Base-by-base conservation (phyloP, 2,329 filamentous ascomycete species). In the Neoarthrinium moseri region DNA sequence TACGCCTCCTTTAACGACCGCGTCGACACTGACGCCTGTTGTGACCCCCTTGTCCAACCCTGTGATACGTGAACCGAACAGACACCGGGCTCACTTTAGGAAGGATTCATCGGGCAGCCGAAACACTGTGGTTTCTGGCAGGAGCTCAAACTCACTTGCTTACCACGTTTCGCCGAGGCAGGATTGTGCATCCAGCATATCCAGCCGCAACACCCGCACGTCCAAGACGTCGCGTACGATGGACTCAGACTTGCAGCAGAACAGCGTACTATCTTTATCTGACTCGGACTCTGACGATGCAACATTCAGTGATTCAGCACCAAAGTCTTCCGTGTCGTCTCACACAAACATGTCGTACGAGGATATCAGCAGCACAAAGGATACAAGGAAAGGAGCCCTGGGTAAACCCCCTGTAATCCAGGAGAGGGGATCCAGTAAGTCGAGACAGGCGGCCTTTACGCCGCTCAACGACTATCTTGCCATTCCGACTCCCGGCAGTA, bases 231-330 rank as follows among this genome's bases (percentile, higher is more conserved):
- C 77, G 0, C 70, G 76, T 52, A 61, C 79, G 13, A 59, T 71
- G 6, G 73, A 75, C 27, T 68, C 75, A 2, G 77, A 83, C 49
- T 64, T 81, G 5, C 69, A 77, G 33, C 70, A 77, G 42, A 78
- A 70, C 48, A 82, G 79, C 49, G 70, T 83, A 1, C 61, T 83
- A 12, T 76, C 78, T 1, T 68, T 83, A 1, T 81, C 78, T 1
- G 62, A 65, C 2, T 81, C 78, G 0, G 78, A 81, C 49, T 81
- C 78, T 0, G 79, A 82, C 46, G 75, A 77, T 5, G 72, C 74
- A 22, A 69, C 65, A 21, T 57, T 56, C 15, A 56, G 57, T 6
- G 65, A 65, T 8, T 52, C 62, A 3, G 56, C 57, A 2, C 60
- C 64, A 3, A 63, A 59, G 34, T 61, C 62, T 10, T 65, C 64